Percentiles rank a stretch among this genome's conserved stretches.
phyloP scores from a whole-genome alignment of 2,329 filamentous ascomycete genomes.

The Lasiodiplodia citricola region DNA sequence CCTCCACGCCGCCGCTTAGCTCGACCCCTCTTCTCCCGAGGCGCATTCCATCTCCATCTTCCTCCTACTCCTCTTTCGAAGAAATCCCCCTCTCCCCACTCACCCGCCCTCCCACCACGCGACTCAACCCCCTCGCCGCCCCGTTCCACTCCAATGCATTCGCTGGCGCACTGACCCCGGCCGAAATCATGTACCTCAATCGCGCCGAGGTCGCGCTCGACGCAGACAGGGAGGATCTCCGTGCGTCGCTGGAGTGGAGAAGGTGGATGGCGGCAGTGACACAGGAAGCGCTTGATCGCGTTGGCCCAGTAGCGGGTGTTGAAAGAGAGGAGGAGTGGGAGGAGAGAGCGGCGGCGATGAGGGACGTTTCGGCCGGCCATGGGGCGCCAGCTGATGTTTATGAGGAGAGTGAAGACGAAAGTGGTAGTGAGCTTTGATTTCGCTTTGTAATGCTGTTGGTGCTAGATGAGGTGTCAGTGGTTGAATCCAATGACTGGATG shows the following conservation, averaged over 20 bases:
- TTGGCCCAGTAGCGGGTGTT: background rate
- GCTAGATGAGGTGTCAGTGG: background rate
- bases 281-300: background rate
- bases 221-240: too few relatives aligned
- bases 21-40: too few relatives aligned
- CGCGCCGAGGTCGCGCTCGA: too few relatives aligned
- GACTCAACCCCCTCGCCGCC: background rate
- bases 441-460: background rate
- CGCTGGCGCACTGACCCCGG: background rate
- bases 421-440: background rate
- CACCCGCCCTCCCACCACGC: background rate
- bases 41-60: too few relatives aligned
- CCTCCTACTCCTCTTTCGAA: background rate
- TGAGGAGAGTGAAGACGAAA: background rate
- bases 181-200: background rate
- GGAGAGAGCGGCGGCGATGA: background rate
- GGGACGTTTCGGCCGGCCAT: background rate
- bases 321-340: background rate
- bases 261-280: background rate
- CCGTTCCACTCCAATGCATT: background rate
- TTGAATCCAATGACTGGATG: background rate
- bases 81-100: background rate
- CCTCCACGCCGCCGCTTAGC: too few relatives aligned
- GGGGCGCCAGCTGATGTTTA: too few relatives aligned
- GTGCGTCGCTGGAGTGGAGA: background rate